phyloP scores from a whole-genome alignment of 2,329 filamentous ascomycete genomes.

The Colletotrichum tofieldiae region DNA sequence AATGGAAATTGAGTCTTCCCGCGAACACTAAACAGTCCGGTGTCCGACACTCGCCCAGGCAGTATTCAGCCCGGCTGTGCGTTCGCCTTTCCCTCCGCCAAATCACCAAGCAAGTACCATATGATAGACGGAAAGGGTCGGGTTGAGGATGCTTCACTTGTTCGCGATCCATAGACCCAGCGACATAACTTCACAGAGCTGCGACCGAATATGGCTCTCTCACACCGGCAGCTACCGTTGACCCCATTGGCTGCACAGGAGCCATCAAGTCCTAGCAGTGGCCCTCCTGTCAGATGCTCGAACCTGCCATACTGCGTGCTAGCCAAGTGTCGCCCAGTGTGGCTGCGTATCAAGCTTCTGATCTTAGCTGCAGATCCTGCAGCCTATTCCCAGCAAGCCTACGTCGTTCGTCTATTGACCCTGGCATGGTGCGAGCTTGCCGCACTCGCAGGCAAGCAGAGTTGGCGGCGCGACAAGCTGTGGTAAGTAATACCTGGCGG shows the following conservation, averaged over 20 bases:
- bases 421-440: neutral
- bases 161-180: neutral
- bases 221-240: constrained; percentile 17
- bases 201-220: neutral
- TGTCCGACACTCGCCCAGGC: constrained; percentile 13
- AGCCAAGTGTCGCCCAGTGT: constrained; percentile 18
- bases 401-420: neutral
- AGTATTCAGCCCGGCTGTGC: neutral
- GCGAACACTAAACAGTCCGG: neutral
- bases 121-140: neutral
- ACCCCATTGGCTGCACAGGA: neutral
- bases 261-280: neutral
- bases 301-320: constrained; percentile 11
- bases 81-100: neutral
- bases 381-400: constrained; percentile 14
- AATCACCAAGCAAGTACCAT: too few species aligned
- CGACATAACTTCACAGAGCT: neutral
- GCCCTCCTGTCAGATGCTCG: neutral
- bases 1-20: constrained; percentile 2
- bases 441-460: neutral
- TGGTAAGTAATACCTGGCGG: too few species aligned
- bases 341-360: constrained; percentile 34
- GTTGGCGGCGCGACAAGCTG: neutral
- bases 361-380: constrained; percentile 29
- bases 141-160: too few species aligned